phyloP scores from a whole-genome alignment of 805 yeast species.

The Kuraishia borneana region DNA sequence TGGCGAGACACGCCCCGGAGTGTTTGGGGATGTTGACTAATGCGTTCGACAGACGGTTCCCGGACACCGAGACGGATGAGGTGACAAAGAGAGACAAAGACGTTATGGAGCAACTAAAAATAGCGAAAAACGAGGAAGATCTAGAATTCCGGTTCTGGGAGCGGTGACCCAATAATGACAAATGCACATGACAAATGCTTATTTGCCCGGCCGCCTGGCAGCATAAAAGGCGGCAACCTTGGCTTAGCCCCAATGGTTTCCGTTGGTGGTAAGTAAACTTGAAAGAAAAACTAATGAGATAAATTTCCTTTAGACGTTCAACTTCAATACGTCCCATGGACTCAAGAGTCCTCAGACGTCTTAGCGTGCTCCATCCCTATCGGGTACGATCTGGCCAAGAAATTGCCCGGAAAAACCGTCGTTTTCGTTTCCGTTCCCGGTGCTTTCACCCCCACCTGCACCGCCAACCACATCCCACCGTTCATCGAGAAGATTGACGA shows the following conservation, averaged over 20 bases:
- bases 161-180: background rate
- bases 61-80: conserved; percentile 11
- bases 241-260: background rate
- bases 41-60: no score
- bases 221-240: no score
- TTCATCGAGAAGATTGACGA: conserved; percentile 20
- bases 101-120: background rate
- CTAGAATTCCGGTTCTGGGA: background rate
- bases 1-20: no score
- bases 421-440: conserved; percentile 37
- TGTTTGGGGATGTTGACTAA: no score
- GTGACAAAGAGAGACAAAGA: conserved; percentile 11
- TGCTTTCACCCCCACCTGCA: conserved; percentile 39
- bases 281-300: background rate
- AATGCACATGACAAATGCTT: no score
- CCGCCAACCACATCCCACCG: conserved; percentile 30
- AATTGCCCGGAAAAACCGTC: conserved; percentile 26
- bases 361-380: conserved; percentile 28
- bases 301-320: conserved; percentile 17
- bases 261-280: background rate
- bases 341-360: conserved; percentile 21
- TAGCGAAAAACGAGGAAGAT: background rate
- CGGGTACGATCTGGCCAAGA: conserved; percentile 21
- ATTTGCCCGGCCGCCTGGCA: no score
- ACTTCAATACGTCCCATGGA: conserved; percentile 29